Evolutionary conservation across 495 filamentous ascomycete species (phyloP).

Genomic region (Penicillium ucsense): DNA sequence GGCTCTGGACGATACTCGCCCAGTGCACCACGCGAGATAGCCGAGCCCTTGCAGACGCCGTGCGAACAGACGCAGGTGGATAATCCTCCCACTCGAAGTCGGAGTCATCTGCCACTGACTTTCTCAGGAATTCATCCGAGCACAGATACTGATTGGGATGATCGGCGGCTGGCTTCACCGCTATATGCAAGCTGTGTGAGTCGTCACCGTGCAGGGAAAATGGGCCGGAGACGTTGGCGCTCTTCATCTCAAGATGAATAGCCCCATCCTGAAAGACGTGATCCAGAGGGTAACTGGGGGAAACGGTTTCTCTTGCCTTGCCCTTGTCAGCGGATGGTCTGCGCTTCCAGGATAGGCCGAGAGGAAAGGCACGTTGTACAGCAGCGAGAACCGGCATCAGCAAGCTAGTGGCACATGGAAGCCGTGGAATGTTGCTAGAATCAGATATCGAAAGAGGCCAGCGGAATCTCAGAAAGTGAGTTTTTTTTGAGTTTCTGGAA

Average conservation of each 20-base stretch:
- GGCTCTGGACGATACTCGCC: slow-evolving; percentile 24
- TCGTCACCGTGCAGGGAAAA: slow-evolving; percentile 14
- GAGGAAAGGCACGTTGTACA: slow-evolving; percentile 17
- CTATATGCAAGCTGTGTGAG: slow-evolving; percentile 15
- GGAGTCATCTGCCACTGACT: slow-evolving; percentile 1
- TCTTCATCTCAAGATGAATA: neutral
- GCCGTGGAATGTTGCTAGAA: neutral
- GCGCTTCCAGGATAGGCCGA: slow-evolving; percentile 13
- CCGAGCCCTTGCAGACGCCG: slow-evolving; percentile 7
- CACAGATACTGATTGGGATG: neutral
- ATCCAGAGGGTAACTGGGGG: neutral
- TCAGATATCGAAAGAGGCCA: too few species aligned
- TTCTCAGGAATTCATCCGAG: neutral
- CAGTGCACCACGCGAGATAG: slow-evolving; percentile 23
- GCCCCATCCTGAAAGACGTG: neutral
- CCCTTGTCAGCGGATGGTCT: slow-evolving; percentile 10
- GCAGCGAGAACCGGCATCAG: slow-evolving; percentile 17
- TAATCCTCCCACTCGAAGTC: slow-evolving; percentile 6
- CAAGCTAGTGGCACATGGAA: slow-evolving; percentile 1
- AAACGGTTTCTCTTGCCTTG: slow-evolving; percentile 2
- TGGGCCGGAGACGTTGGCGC: slow-evolving; percentile 2
- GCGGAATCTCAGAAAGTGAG: neutral
- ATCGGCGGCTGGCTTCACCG: slow-evolving; percentile 15
- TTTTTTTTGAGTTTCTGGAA: neutral
- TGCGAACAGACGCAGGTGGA: neutral